Conservation (phyloP, 2,329 filamentous ascomycete species). For the Pseudocercospora musae region DNA sequence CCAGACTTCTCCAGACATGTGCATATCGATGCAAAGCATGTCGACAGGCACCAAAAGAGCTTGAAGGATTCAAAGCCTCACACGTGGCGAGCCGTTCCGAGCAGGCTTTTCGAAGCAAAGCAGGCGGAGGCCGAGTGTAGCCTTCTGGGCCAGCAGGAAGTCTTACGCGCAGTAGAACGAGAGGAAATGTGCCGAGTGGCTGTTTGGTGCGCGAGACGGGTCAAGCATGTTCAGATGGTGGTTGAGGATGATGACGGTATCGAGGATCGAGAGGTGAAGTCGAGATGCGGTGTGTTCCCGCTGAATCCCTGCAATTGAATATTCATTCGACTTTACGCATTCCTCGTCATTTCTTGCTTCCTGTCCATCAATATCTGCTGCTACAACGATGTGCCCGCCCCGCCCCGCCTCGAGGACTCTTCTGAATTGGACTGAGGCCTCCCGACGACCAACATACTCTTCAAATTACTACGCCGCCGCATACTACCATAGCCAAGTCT, state of each 20-base stretch:
- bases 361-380: no score
- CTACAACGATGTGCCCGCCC: no score
- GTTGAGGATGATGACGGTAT: background rate
- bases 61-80: background rate
- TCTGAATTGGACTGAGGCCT: background rate
- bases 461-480: background rate
- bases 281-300: background rate
- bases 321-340: background rate
- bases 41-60: background rate
- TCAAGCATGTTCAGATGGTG: no score
- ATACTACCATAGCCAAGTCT: background rate
- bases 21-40: background rate
- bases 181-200: no score
- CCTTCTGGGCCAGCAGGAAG: background rate
- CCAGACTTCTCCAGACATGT: background rate
- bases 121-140: background rate
- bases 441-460: background rate
- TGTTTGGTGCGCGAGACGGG: no score
- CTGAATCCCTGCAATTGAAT: background rate
- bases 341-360: no score
- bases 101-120: background rate
- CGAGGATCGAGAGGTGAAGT: background rate
- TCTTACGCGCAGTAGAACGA: background rate
- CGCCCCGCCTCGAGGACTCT: background rate
- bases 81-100: background rate